These are phyloP conservation scores for Trametes elegans DNA, from an alignment of 768 basidiomycete species.

Conservation along the genomic window DNA sequence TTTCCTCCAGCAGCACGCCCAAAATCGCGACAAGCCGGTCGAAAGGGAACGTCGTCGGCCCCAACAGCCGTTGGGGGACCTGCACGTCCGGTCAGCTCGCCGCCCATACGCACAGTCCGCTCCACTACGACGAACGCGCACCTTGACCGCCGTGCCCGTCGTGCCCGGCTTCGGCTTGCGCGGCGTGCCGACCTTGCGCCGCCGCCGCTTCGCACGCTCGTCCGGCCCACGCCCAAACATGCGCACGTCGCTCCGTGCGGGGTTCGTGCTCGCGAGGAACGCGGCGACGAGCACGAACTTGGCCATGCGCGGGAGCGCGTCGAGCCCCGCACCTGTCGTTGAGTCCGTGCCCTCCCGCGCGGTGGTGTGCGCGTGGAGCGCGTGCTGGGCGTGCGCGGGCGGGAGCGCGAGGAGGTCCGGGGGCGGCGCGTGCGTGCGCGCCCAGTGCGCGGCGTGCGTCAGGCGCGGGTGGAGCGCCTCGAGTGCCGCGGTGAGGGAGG, in stretches of 20 bases:
- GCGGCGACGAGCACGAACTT: slow-evolving; percentile 76
- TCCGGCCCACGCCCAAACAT: slow-evolving; percentile 79
- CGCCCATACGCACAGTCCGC: too few relatives aligned
- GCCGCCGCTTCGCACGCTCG: slow-evolving; percentile 58
- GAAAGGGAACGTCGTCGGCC: slow-evolving; percentile 74
- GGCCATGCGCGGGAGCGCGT: slow-evolving; percentile 58
- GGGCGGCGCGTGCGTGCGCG: slow-evolving; percentile 47
- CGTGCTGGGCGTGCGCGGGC: slow-evolving; percentile 26
- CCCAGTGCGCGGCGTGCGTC: slow-evolving; percentile 65
- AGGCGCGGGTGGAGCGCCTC: slow-evolving; percentile 68
- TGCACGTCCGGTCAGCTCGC: slow-evolving; percentile 26
- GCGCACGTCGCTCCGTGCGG: slow-evolving; percentile 71
- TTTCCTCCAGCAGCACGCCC: slow-evolving; percentile 73
- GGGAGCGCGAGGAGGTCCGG: slow-evolving; percentile 35
- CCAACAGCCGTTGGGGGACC: slow-evolving; percentile 76
- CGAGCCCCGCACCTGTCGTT: slow-evolving; percentile 24
- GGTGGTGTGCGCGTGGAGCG: slow-evolving; percentile 3
- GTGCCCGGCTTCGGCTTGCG: slow-evolving; percentile 24
- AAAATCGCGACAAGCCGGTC: slow-evolving; percentile 81
- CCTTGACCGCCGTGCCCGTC: slow-evolving; percentile 28
- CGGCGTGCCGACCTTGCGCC: slow-evolving; percentile 35
- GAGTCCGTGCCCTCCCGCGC: slow-evolving; percentile 1
- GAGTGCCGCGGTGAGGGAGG: slow-evolving; percentile 59
- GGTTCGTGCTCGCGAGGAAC: slow-evolving; percentile 85
- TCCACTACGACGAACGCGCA: slow-evolving; percentile 14